A percentile compares a stretch with the other conserved stretches of the same genome.
Evolutionary conservation across 148 eudicot species (phyloP).

Genomic region (Polygonum aviculare): DNA sequence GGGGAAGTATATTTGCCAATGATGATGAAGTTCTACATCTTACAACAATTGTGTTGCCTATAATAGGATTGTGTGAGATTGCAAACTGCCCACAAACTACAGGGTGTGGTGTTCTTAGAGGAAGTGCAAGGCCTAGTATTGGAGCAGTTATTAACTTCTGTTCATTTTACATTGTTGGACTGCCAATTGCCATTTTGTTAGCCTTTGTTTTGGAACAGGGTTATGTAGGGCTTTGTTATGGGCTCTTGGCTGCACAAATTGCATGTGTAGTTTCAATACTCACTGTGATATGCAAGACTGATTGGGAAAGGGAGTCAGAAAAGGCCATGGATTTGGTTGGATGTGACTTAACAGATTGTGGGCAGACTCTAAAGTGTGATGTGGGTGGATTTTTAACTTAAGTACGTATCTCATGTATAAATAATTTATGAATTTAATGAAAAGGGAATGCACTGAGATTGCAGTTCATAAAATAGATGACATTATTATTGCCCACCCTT

Average conservation of each 20-base stretch:
- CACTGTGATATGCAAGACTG: conserved; percentile 39
- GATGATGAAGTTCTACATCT: conserved; percentile 66
- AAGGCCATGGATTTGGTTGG: conserved; percentile 71
- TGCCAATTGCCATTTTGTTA: conserved; percentile 59
- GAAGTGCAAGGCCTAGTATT: conserved; percentile 62
- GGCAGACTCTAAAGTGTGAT: conserved; percentile 28
- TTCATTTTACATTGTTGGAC: conserved; percentile 68
- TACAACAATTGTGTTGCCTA: conserved; percentile 52
- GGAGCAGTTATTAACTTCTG: conserved; percentile 71
- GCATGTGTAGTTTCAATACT: conserved; percentile 53
- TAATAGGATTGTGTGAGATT: conserved; percentile 75
- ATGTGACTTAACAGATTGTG: conserved; percentile 21
- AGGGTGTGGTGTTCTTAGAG: conserved; percentile 76
- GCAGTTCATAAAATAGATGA: background rate
- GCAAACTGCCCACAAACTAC: conserved; percentile 94
- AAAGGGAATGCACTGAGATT: background rate
- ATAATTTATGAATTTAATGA: background rate
- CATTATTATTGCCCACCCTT: too few relatives aligned
- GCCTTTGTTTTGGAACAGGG: conserved; percentile 47
- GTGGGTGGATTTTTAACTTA: conserved; percentile 25
- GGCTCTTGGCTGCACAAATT: conserved; percentile 68
- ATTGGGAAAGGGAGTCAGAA: conserved; percentile 65
- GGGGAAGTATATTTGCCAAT: conserved; percentile 59
- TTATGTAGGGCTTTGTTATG: conserved; percentile 70
- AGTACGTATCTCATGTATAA: conserved; percentile 5